Base-by-base conservation (phyloP, 2,329 filamentous ascomycete species). In the Alternaria ventricosa region DNA sequence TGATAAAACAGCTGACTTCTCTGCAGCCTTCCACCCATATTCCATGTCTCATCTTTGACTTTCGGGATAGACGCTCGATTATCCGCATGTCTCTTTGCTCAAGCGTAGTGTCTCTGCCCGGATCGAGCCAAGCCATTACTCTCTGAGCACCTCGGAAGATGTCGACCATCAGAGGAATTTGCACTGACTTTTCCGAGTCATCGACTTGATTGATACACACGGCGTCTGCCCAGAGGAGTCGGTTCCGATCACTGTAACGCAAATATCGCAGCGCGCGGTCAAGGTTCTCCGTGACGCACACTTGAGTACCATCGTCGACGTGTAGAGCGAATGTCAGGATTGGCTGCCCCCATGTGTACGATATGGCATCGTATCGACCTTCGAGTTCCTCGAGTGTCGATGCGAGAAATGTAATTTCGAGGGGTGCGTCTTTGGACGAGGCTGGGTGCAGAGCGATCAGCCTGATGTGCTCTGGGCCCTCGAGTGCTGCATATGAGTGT, bases 161-260 rank as follows among this genome's bases (percentile, higher is more conserved):
- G 0, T 33, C 0, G 3, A 11, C 22, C 68, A 73, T 72, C 0
- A 68, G 13, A n/a, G 63, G 60, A 10, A 72, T 69, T 43, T 73
- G 70, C 1, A 15, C n/a, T 2, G 20, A 25, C 41, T 67, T 69
- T 44, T 71, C 70, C 10, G 41, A n/a, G n/a, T n/a, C n/a, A n/a
- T n/a, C n/a, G n/a, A n/a, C n/a, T n/a, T n/a, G n/a, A 15, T 72
- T 68, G 25, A 74, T 71, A 25, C 71, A 63, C 1, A 64, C 28
- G 1, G 69, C 69, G 41, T 71, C 69, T 0, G 57, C 60, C 70
- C 69, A 74, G 4, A 71, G 23, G 1, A 18, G 3, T 18, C 59
- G 22, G 6, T 59, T 4, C 0, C 54, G 28, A 15, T 9, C 7
- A 11, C 13, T 23, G 6, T 28, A 9, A 4, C 61, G 60, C 3